A percentile compares a stretch with the other conserved stretches of the same genome.
phyloP scores from a whole-genome alignment of 192 early-diverging fungal species.

The Haplosporangium gracile region DNA sequence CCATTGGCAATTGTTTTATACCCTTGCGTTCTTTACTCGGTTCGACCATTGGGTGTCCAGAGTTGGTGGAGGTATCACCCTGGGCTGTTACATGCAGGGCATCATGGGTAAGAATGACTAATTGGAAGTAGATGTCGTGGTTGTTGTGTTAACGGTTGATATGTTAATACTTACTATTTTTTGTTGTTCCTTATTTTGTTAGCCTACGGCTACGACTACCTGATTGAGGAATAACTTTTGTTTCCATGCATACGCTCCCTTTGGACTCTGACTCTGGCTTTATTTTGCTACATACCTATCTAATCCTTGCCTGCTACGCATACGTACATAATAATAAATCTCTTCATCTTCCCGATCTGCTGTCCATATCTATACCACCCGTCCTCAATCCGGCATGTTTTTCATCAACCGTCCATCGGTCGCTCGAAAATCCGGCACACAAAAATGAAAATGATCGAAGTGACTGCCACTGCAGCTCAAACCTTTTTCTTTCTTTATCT shows the following conservation, averaged over 20 bases:
- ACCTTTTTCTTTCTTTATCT: too few relatives aligned
- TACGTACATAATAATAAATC: neutral
- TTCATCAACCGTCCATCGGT: too few relatives aligned
- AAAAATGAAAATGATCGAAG: too few relatives aligned
- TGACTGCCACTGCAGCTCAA: too few relatives aligned
- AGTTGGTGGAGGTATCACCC: conserved; percentile 74
- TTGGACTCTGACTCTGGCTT: neutral
- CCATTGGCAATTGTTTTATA: conserved; percentile 90
- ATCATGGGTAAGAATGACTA: conserved; percentile 56
- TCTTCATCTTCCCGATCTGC: neutral
- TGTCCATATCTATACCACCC: too few relatives aligned
- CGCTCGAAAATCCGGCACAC: too few relatives aligned
- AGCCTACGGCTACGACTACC: conserved; percentile 71
- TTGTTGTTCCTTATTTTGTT: neutral
- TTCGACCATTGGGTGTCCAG: conserved; percentile 78
- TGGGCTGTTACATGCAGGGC: conserved; percentile 83
- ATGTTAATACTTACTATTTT: neutral
- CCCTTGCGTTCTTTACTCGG: conserved; percentile 82
- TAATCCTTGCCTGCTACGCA: neutral
- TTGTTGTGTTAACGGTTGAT: neutral
- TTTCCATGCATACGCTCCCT: neutral
- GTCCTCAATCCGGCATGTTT: too few relatives aligned
- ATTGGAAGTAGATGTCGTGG: neutral
- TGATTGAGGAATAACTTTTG: conserved; percentile 59
- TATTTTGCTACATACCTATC: neutral